A percentile compares a stretch with the other conserved stretches of the same genome.
phyloP scores from a whole-genome alignment of 169 alveolate genomes.

The Eimeria sp. region DNA sequence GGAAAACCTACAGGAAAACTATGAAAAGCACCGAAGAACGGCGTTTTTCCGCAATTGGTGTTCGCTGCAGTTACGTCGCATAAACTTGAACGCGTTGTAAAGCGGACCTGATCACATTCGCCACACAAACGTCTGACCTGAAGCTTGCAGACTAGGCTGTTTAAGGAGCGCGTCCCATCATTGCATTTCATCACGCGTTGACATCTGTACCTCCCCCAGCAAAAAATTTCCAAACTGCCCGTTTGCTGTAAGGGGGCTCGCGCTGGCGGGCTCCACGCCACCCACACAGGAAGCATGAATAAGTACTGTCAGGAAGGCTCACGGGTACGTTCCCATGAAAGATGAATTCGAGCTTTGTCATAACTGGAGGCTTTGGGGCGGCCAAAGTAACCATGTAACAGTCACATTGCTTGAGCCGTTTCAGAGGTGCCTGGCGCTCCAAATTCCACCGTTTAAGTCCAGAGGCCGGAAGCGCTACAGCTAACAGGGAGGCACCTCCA shows the following conservation, averaged over 20 bases:
- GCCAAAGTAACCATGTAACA: constrained; percentile 35
- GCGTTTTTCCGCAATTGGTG: constrained; percentile 35
- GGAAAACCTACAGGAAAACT: not conserved
- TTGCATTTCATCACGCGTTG: not conserved
- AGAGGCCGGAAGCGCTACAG: constrained; percentile 50
- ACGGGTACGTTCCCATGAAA: constrained; percentile 47
- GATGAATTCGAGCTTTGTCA: constrained; percentile 61
- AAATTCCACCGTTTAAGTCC: constrained; percentile 41
- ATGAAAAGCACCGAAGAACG: constrained; percentile 1
- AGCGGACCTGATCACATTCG: constrained; percentile 56
- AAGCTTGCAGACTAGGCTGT: not conserved
- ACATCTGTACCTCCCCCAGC: not conserved
- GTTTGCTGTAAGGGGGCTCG: not conserved
- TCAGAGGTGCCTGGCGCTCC: constrained; percentile 66
- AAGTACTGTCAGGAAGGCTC: not conserved
- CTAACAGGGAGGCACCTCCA: constrained; percentile 39
- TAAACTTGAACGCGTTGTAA: constrained; percentile 65
- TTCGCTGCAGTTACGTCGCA: constrained; percentile 18
- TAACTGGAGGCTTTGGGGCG: constrained; percentile 17
- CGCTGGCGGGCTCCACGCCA: not conserved
- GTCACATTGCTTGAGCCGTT: constrained; percentile 30
- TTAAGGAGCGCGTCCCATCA: not conserved
- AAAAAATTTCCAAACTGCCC: not conserved
- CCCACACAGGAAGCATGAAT: not conserved
- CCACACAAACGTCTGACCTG: not conserved